Evolutionary conservation across 2,329 filamentous ascomycete genomes (phyloP), one percentile per base, ranked within the genome.

Genomic region (Colletotrichum sp.): DNA sequence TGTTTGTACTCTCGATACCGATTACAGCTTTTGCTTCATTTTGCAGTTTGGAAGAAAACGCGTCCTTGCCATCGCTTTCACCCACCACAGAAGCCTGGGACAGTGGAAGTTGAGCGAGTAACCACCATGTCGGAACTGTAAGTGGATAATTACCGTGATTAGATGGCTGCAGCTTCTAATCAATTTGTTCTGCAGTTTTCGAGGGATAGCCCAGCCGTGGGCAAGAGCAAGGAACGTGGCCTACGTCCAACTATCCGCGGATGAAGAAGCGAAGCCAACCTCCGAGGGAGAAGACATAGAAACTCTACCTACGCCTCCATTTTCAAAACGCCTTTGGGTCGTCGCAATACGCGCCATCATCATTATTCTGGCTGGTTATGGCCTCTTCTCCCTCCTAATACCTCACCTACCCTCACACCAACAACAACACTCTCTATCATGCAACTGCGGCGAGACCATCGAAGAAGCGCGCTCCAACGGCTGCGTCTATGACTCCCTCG

Each of bases 401-500:
- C 26, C 62, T 8, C 32, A 59, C 18, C n/a, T 59, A 1, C 15
- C 32, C 9, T 34, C 18, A 18, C n/a, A 4, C n/a, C 39, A 10
- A 5, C 5, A 28, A 4, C 5, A 30, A 3, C 60, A 16, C 1
- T 4, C 6, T 16, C 21, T 49, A 6, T 79, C 77, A 13, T 85
- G 83, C 71, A 74, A 81, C 77, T 86, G 84, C 78, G 84, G 84
- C 44, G 78, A 78, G 15, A 80, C 81, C 5, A 77, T 80, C 8
- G 63, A 65, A 4, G 80, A 85, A 75, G 84, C 84, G 0, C 44
- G 74, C 5, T 9, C 78, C 3, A 71, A 80, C 6, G 75, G 78
- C 21, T 86, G 84, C 78, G 78, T 79, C 30, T 86, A 82, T 78
- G 85, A 85, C 72, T 78, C 81, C 7, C 78, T 86, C 16, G 79